Percentiles rank a stretch among this genome's conserved stretches.
Evolutionary conservation across 306 rosid species (phyloP).

Genomic region (Prunus campanulata): DNA sequence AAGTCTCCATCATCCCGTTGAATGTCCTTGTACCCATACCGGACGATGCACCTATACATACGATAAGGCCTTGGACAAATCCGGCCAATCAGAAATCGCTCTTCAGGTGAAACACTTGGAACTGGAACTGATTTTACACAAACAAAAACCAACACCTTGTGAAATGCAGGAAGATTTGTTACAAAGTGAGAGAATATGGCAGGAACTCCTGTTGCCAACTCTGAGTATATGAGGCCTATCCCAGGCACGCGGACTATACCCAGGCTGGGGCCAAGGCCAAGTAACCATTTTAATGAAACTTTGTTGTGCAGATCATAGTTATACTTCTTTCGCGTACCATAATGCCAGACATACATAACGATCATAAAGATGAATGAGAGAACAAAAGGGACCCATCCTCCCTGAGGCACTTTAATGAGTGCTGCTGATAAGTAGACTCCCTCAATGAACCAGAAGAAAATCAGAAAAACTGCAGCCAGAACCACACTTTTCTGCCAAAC

Average conservation of each 20-base stretch:
- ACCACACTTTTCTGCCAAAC: constrained; percentile 69
- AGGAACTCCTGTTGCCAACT: constrained; percentile 81
- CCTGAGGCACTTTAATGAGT: constrained; percentile 79
- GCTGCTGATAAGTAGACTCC: constrained; percentile 74
- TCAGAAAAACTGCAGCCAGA: constrained; percentile 51
- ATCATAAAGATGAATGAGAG: constrained; percentile 60
- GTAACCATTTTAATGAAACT: constrained; percentile 82
- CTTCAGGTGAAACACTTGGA: constrained; percentile 81
- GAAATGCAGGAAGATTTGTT: constrained; percentile 90
- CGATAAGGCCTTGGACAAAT: constrained; percentile 77
- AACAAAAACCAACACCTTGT: constrained; percentile 74
- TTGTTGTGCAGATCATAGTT: constrained; percentile 74
- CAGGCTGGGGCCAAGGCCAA: constrained; percentile 82
- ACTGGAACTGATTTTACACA: constrained; percentile 87
- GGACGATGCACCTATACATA: constrained; percentile 79
- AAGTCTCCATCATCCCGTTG: constrained; percentile 77
- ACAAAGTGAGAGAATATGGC: constrained; percentile 89
- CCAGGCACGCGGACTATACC: constrained; percentile 94
- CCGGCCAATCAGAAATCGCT: constrained; percentile 81
- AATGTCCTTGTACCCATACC: constrained; percentile 87
- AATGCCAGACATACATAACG: constrained; percentile 81
- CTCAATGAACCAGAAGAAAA: constrained; percentile 75
- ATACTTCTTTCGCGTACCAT: constrained; percentile 75
- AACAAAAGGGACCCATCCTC: constrained; percentile 88
- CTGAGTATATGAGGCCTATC: constrained; percentile 82